A percentile compares a stretch with the other conserved stretches of the same genome.
Conservation (phyloP, 768 basidiomycete species). For the Hydnum rufescens region DNA sequence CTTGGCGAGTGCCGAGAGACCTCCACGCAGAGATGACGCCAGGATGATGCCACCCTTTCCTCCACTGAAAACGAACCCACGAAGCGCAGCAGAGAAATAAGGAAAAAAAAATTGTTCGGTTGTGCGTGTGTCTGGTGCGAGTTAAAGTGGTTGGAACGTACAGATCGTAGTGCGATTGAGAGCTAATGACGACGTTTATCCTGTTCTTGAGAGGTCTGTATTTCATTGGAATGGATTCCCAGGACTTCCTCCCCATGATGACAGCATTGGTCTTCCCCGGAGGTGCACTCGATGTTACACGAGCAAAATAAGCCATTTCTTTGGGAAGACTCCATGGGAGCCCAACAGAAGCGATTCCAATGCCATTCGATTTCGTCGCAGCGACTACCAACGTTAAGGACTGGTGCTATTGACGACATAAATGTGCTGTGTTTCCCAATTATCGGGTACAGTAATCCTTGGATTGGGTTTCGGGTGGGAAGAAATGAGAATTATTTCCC, state of each 20-base stretch:
- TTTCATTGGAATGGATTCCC: conserved; percentile 85
- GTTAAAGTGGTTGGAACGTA: conserved; percentile 22
- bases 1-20: background rate
- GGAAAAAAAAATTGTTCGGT: background rate
- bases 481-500: too few relatives aligned
- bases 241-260: conserved; percentile 91
- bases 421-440: too few relatives aligned
- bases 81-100: background rate
- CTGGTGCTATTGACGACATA: too few relatives aligned
- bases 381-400: conserved; percentile 93
- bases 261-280: conserved; percentile 46
- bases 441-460: too few relatives aligned
- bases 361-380: conserved; percentile 71
- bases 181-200: conserved; percentile 58
- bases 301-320: conserved; percentile 88
- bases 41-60: background rate
- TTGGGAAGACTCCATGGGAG: conserved; percentile 80
- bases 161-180: conserved; percentile 39
- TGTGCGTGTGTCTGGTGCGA: too few relatives aligned
- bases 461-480: too few relatives aligned
- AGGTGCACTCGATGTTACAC: conserved; percentile 44
- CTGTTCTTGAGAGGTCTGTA: conserved; percentile 64
- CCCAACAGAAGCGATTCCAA: conserved; percentile 43
- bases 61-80: background rate
- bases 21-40: background rate